Evolutionary conservation across 176 grass and related monocot genomes (phyloP).

Genomic region (Coix lacrymajobi): DNA sequence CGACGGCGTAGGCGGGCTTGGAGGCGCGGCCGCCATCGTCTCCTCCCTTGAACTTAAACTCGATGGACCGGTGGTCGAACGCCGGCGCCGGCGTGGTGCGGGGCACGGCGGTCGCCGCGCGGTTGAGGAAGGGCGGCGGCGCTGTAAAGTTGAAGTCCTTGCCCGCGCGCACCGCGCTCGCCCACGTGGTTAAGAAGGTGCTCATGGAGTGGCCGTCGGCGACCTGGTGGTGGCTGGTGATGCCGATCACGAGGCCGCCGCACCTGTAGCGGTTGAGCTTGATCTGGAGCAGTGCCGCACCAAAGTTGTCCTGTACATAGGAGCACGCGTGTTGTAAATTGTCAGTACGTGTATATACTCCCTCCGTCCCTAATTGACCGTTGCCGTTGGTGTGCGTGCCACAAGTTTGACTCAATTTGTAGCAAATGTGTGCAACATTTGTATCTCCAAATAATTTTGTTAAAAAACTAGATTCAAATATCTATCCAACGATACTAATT

Average conservation of each 20-base stretch:
- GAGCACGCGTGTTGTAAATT: no score
- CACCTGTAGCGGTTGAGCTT: constrained; percentile 37
- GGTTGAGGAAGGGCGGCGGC: not conserved
- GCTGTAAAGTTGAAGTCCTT: not conserved
- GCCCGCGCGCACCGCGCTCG: not conserved
- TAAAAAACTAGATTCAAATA: no score
- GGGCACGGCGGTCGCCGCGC: not conserved
- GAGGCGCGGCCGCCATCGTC: not conserved
- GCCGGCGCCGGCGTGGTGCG: not conserved
- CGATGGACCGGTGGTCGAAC: constrained; percentile 23
- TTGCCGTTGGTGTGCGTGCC: no score
- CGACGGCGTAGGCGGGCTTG: not conserved
- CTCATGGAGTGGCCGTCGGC: constrained; percentile 49
- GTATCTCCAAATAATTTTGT: no score
- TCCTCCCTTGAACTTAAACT: constrained; percentile 27
- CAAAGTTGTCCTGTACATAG: not conserved
- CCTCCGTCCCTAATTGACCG: no score
- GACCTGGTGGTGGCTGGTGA: constrained; percentile 9
- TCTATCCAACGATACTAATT: no score
- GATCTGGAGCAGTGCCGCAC: constrained; percentile 4
- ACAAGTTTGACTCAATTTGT: no score
- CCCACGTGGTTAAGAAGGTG: constrained; percentile 28
- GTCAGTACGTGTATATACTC: no score
- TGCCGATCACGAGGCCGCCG: constrained; percentile 35
- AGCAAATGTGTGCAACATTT: no score